Conservation (phyloP, 192 early-diverging fungal genomes). For the Mortierella hygrophila region DNA sequence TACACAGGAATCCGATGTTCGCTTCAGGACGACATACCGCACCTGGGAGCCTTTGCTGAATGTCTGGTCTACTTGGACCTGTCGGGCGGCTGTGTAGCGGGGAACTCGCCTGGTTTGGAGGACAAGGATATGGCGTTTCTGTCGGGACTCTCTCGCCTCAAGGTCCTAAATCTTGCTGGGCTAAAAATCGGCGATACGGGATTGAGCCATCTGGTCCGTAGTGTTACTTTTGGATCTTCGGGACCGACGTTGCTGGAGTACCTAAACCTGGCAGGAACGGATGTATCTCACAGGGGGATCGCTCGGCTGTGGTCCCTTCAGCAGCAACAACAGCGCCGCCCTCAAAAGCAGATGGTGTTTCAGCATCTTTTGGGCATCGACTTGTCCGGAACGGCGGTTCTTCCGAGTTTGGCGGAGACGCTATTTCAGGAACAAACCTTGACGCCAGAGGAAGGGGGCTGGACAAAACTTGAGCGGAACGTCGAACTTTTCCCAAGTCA, state of each 20-base stretch:
- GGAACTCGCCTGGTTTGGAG: background rate
- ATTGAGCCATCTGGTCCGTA: slow-evolving; percentile 41
- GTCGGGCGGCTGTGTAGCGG: slow-evolving; percentile 14
- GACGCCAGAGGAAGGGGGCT: background rate
- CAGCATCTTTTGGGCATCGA: slow-evolving; percentile 34
- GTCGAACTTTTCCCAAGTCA: background rate
- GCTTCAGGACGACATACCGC: slow-evolving; percentile 24
- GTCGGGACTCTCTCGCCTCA: slow-evolving; percentile 21
- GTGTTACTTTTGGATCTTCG: slow-evolving; percentile 38
- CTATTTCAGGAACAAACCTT: slow-evolving; percentile 9
- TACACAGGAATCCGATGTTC: slow-evolving; percentile 39
- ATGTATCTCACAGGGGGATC: slow-evolving; percentile 19
- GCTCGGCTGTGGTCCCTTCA: slow-evolving; percentile 4
- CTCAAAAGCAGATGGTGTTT: slow-evolving; percentile 15
- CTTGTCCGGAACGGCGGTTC: slow-evolving; percentile 23
- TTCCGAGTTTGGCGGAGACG: background rate
- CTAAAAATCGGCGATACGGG: slow-evolving; percentile 42
- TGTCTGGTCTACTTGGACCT: slow-evolving; percentile 54
- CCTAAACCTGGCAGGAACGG: slow-evolving; percentile 27
- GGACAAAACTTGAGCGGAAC: background rate
- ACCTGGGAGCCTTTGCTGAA: slow-evolving; percentile 21
- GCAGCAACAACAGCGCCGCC: background rate
- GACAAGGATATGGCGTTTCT: slow-evolving; percentile 43
- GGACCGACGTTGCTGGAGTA: slow-evolving; percentile 32
- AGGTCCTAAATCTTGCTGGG: slow-evolving; percentile 24